A percentile compares a stretch with the other conserved stretches of the same genome.
Evolutionary conservation across 768 basidiomycete genomes (phyloP).

Genomic region (Cantharellus anzutake): DNA sequence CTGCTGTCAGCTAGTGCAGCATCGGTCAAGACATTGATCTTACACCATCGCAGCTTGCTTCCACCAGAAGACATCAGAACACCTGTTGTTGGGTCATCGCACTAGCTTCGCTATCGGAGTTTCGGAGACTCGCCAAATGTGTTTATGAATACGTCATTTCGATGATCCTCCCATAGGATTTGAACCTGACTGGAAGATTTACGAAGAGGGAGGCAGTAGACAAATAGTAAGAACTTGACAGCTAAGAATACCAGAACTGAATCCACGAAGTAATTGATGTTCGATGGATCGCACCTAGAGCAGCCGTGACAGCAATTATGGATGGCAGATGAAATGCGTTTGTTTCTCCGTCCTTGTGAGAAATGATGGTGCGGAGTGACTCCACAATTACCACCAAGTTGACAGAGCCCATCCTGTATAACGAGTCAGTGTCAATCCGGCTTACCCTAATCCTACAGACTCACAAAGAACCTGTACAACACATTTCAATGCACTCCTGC

Average conservation of each 20-base stretch:
- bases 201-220: conserved; percentile 69
- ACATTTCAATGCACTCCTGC: neutral
- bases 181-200: conserved; percentile 76
- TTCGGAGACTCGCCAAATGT: conserved; percentile 39
- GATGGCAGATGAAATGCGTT: conserved; percentile 62
- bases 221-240: conserved; percentile 70
- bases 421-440: neutral
- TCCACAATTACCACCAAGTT: conserved; percentile 86
- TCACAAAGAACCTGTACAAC: conserved; percentile 30
- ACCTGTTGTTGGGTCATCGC: conserved; percentile 24
- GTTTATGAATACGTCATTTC: conserved; percentile 83
- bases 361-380: conserved; percentile 51
- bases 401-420: conserved; percentile 69
- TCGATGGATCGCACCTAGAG: conserved; percentile 39
- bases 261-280: neutral
- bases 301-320: conserved; percentile 63
- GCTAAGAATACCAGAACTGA: conserved; percentile 22
- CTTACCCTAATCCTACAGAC: conserved; percentile 6
- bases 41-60: conserved; percentile 67
- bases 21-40: conserved; percentile 19
- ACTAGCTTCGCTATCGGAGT: neutral
- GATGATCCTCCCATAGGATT: conserved; percentile 92
- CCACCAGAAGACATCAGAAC: conserved; percentile 71
- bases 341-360: conserved; percentile 25
- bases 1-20: conserved; percentile 15